phyloP scores from a whole-genome alignment of 805 yeast species.

The Wickerhamiella vanderwaltii region DNA sequence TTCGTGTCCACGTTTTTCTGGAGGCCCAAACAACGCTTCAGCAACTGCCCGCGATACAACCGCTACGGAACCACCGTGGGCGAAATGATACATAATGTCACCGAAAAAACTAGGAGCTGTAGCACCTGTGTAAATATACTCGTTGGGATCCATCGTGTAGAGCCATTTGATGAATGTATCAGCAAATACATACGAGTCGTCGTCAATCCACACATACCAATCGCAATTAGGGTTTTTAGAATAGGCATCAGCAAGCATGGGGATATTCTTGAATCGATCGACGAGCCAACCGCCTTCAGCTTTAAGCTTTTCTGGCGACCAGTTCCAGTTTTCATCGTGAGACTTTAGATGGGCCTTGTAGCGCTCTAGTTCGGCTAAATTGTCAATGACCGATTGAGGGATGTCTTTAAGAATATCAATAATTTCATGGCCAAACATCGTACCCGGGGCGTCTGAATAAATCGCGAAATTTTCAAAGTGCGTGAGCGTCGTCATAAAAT shows the following conservation, averaged over 20 bases:
- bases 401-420: slow-evolving; percentile 25
- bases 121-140: slow-evolving; percentile 26
- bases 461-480: slow-evolving; percentile 26
- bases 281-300: slow-evolving; percentile 26
- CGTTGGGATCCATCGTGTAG: slow-evolving; percentile 20
- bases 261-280: slow-evolving; percentile 30
- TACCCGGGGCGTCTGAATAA: slow-evolving; percentile 27
- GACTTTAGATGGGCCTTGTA: slow-evolving; percentile 23
- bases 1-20: neutral
- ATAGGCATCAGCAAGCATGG: slow-evolving; percentile 29
- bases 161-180: slow-evolving; percentile 23
- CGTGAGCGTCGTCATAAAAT: slow-evolving; percentile 27
- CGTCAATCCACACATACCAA: slow-evolving; percentile 31
- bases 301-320: slow-evolving; percentile 16
- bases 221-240: slow-evolving; percentile 20
- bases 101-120: slow-evolving; percentile 17
- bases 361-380: slow-evolving; percentile 16
- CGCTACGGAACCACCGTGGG: slow-evolving; percentile 32
- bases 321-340: slow-evolving; percentile 20
- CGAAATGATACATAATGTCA: slow-evolving; percentile 19
- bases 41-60: slow-evolving; percentile 27
- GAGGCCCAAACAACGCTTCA: slow-evolving; percentile 19
- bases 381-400: slow-evolving; percentile 15
- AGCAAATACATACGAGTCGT: slow-evolving; percentile 25
- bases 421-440: slow-evolving; percentile 26